phyloP scores from a whole-genome alignment of 2,329 filamentous ascomycete species.

The Pseudogymnoascus sp. region DNA sequence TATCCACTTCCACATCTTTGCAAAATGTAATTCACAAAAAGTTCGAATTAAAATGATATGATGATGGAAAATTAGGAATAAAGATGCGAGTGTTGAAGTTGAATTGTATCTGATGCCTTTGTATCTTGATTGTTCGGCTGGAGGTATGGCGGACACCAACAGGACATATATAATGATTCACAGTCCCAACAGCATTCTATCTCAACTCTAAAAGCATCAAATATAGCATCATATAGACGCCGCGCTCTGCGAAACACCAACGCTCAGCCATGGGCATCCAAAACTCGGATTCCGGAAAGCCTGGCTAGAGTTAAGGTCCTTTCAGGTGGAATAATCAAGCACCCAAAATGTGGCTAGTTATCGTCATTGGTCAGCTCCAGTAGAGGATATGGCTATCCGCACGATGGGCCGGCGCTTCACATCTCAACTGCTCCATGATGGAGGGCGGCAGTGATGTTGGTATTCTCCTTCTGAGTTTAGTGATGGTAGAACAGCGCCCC shows the following conservation, averaged over 20 bases:
- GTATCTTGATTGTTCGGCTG: background rate
- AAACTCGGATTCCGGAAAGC: background rate
- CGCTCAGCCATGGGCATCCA: background rate
- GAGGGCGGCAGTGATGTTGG: background rate
- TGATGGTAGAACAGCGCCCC: background rate
- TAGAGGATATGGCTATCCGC: background rate
- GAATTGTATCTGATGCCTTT: background rate
- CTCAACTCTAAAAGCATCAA: background rate
- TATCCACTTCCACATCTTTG: background rate
- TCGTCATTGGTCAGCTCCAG: background rate
- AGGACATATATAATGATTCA: conserved; percentile 2
- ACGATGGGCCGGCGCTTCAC: background rate
- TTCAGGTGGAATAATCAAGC: background rate
- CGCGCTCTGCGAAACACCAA: background rate
- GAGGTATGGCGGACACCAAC: background rate
- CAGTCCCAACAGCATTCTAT: background rate
- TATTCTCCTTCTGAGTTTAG: background rate
- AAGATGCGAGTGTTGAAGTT: background rate
- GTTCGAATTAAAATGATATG: background rate
- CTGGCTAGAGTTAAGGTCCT: background rate
- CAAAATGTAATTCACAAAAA: background rate
- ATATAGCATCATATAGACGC: background rate
- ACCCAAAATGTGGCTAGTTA: too few species aligned
- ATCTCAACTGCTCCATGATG: background rate
- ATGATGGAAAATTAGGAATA: background rate